phyloP scores from a whole-genome alignment of 2,329 filamentous ascomycete species.

The Colletotrichum costaricense region DNA sequence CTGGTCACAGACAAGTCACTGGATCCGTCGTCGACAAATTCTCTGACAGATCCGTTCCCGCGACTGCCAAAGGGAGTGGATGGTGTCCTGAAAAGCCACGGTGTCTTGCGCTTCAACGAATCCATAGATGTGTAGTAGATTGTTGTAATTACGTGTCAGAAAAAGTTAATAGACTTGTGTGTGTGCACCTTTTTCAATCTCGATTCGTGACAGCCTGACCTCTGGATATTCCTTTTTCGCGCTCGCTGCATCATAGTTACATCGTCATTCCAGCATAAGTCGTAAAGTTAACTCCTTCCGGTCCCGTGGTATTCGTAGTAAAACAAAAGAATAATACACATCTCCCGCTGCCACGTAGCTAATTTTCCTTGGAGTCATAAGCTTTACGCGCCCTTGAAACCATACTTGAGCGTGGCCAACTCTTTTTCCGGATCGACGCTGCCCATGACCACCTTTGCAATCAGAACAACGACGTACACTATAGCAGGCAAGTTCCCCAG shows the following conservation, averaged over 20 bases:
- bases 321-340: background rate
- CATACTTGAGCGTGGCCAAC: slow-evolving; percentile 71
- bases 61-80: slow-evolving; percentile 85
- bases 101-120: slow-evolving; percentile 92
- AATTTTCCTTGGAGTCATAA: too few species aligned
- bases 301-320: background rate
- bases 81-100: slow-evolving; percentile 85
- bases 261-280: slow-evolving; percentile 26
- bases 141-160: slow-evolving; percentile 3
- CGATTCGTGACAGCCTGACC: background rate
- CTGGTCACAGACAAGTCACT: slow-evolving; percentile 89
- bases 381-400: slow-evolving; percentile 72
- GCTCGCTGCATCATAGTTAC: background rate
- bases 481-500: slow-evolving; percentile 65
- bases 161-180: slow-evolving; percentile 22
- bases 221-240: background rate
- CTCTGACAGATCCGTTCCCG: slow-evolving; percentile 62
- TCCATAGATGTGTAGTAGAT: slow-evolving; percentile 76
- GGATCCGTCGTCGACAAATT: slow-evolving; percentile 56
- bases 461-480: slow-evolving; percentile 70
- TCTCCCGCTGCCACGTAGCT: background rate
- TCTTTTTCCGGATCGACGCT: slow-evolving; percentile 76
- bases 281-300: background rate
- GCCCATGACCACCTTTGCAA: slow-evolving; percentile 74
- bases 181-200: slow-evolving; percentile 3